Evolutionary conservation across 2,329 filamentous ascomycete genomes (phyloP).

Genomic region (Leptographium lundbergii): DNA sequence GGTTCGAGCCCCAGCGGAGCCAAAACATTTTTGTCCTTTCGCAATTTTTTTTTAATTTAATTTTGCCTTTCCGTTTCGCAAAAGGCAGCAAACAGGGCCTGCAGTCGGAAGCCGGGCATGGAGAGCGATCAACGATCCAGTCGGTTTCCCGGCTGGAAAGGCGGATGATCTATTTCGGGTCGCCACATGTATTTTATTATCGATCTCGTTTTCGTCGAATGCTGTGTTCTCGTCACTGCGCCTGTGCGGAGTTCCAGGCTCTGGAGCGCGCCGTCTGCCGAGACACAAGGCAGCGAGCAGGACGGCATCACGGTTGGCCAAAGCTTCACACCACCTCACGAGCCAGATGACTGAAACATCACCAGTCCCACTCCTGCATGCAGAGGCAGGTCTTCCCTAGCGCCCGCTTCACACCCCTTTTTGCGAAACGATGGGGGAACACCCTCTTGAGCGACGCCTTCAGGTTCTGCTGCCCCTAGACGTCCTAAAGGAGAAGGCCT

Average conservation of each 20-base stretch:
- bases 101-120: too few relatives aligned
- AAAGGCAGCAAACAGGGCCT: not conserved
- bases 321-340: not conserved
- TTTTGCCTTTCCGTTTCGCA: too few relatives aligned
- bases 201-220: not conserved
- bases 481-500: too few relatives aligned
- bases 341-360: not conserved
- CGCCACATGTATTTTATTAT: not conserved
- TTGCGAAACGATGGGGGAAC: not conserved
- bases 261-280: not conserved
- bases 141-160: too few relatives aligned
- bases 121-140: too few relatives aligned
- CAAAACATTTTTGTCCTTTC: conserved; percentile 2
- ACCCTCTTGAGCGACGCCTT: not conserved
- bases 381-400: not conserved
- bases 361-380: not conserved
- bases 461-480: too few relatives aligned
- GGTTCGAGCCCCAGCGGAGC: conserved; percentile 8
- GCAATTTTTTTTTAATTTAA: conserved; percentile 5
- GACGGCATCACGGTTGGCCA: not conserved
- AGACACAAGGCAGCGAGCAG: not conserved
- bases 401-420: not conserved
- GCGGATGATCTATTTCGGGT: too few relatives aligned
- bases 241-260: not conserved
- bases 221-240: not conserved